phyloP scores from a whole-genome alignment of 2,329 filamentous ascomycete genomes.

The Aureobasidium musti region DNA sequence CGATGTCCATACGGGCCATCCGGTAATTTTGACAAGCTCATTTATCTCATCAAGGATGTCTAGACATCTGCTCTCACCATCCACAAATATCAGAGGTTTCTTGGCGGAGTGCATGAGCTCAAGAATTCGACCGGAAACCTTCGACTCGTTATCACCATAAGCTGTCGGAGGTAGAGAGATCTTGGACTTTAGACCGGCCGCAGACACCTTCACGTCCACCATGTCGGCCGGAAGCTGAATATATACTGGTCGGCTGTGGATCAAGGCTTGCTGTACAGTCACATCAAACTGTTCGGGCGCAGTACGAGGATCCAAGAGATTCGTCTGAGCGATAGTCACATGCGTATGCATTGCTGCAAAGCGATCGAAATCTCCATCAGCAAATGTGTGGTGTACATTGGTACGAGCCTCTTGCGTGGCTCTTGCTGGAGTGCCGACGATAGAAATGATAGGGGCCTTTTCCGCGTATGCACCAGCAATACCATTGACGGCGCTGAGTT shows the following conservation, averaged over 20 bases:
- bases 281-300: slow-evolving; percentile 77
- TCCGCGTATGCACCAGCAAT: slow-evolving; percentile 52
- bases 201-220: slow-evolving; percentile 73
- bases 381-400: slow-evolving; percentile 51
- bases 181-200: slow-evolving; percentile 66
- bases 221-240: slow-evolving; percentile 84
- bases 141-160: slow-evolving; percentile 76
- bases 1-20: slow-evolving; percentile 54
- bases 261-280: slow-evolving; percentile 71
- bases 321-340: slow-evolving; percentile 71
- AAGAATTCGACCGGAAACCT: slow-evolving; percentile 75
- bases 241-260: slow-evolving; percentile 77
- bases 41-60: slow-evolving; percentile 46
- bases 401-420: slow-evolving; percentile 45
- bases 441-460: slow-evolving; percentile 52
- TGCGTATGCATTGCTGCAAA: slow-evolving; percentile 75
- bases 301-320: slow-evolving; percentile 68
- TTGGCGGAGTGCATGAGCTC: slow-evolving; percentile 72
- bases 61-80: slow-evolving; percentile 75
- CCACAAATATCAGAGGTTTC: slow-evolving; percentile 75
- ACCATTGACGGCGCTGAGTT: slow-evolving; percentile 52
- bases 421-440: slow-evolving; percentile 50
- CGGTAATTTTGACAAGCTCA: slow-evolving; percentile 49
- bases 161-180: slow-evolving; percentile 65
- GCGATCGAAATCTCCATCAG: slow-evolving; percentile 71